Conservation (phyloP, 257 asterid genomes). For the Ballota nigra region DNA sequence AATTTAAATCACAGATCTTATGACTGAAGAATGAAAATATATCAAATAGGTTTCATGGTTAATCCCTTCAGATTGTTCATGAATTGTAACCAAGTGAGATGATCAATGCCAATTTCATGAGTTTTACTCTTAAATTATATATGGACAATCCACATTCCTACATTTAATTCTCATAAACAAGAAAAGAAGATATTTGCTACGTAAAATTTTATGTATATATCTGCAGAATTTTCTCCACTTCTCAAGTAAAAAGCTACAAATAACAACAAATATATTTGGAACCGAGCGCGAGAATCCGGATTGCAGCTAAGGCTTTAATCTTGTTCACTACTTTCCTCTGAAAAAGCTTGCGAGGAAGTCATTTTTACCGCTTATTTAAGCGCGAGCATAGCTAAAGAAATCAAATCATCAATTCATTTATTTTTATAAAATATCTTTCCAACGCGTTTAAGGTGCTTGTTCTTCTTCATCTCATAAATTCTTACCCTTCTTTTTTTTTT, state of each 20-base stretch:
- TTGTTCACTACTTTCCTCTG: not conserved
- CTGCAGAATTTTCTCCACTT: not conserved
- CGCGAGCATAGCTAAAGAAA: not conserved
- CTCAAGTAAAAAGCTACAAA: not conserved
- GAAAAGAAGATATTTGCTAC: slow-evolving; percentile 12
- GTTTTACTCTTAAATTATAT: not conserved
- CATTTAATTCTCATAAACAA: slow-evolving; percentile 6
- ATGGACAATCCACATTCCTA: slow-evolving; percentile 21
- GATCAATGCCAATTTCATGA: slow-evolving; percentile 9
- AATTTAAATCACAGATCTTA: not conserved
- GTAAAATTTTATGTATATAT: not conserved
- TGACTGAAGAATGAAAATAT: slow-evolving; percentile 12
- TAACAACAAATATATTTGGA: not conserved
- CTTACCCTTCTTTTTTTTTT: too few relatives aligned
- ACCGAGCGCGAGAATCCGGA: not conserved
- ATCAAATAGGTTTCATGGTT: slow-evolving; percentile 14
- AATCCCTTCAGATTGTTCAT: slow-evolving; percentile 14
- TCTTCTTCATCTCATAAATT: not conserved
- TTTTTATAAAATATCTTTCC: not conserved
- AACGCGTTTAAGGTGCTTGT: not conserved
- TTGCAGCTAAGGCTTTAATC: slow-evolving; percentile 5
- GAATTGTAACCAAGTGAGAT: not conserved
- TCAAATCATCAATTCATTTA: not conserved
- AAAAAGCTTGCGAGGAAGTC: not conserved
- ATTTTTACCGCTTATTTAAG: slow-evolving; percentile 15